Evolutionary conservation across 805 yeast genomes (phyloP).

Genomic region (Yarrowia hollandica): DNA sequence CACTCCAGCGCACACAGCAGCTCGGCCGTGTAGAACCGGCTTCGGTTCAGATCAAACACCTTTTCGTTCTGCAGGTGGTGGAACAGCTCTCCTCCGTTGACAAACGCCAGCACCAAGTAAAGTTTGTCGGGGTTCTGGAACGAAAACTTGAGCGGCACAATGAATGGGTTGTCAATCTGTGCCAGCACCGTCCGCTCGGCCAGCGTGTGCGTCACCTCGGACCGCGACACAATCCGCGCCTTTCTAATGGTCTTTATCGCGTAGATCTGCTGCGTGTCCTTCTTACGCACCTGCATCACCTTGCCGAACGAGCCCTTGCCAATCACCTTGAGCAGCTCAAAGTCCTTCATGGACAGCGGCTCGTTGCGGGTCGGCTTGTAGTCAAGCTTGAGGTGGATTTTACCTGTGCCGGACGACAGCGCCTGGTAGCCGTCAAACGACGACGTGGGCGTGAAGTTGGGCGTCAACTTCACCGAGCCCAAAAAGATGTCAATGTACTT

Average conservation of each 20-base stretch:
- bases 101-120: slow-evolving; percentile 85
- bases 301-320: slow-evolving; percentile 99
- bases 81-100: slow-evolving; percentile 95
- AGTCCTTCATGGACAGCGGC: slow-evolving; percentile 82
- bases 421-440: slow-evolving; percentile 34
- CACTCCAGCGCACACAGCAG: slow-evolving; percentile 89
- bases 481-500: slow-evolving; percentile 64
- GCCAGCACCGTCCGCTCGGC: slow-evolving; percentile 96
- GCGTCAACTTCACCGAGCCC: slow-evolving; percentile 64
- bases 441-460: slow-evolving; percentile 32
- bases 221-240: slow-evolving; percentile 88
- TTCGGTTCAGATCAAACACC: slow-evolving; percentile 79
- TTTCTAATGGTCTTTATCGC: slow-evolving; percentile 93
- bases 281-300: slow-evolving; percentile 97
- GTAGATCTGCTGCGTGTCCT: slow-evolving; percentile 90
- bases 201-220: slow-evolving; percentile 93
- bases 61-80: slow-evolving; percentile 92
- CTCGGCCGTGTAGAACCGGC: slow-evolving; percentile 94
- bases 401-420: slow-evolving; percentile 39
- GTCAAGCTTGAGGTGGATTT: slow-evolving; percentile 56
- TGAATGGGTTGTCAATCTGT: slow-evolving; percentile 88
- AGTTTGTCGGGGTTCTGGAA: slow-evolving; percentile 97
- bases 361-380: slow-evolving; percentile 62
- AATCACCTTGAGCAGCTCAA: slow-evolving; percentile 88
- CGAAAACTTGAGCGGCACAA: slow-evolving; percentile 92